Evolutionary conservation across 148 eudicot species (phyloP), one percentile per base, ranked within the genome.

Genomic region (Diospyros kaki): DNA sequence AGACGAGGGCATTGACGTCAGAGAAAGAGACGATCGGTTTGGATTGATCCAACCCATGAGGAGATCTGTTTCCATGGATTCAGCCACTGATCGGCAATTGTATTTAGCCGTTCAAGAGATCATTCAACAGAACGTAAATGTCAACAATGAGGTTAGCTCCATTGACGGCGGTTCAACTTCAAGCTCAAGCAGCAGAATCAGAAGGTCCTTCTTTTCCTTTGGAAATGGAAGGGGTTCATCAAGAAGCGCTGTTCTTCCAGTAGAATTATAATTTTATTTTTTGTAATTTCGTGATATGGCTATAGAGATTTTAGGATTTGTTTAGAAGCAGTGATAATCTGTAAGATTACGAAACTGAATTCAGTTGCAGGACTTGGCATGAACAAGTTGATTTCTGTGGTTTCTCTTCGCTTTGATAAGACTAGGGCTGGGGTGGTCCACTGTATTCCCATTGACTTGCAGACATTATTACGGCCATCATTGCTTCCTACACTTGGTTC

Each of bases 61-160:
- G 53, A 84, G 98, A 75, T 94, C 98, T 0, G 78, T 94, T 44
- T 94, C 98, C 0, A 91, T 94, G 98, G 97, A 94, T 79, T 88
- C 88, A 10, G 87, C 92, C 2, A 74, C 75, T 6, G 86, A 92
- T 61, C 75, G 80, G 50, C 90, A 87, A 14, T 84, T 86, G 66
- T 82, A 80, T 73, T 17, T 85, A 65, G 90, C 95, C 46, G 86
- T 90, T 64, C 91, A 86, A 71, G 84, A 89, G 62, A 75, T 72
- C 58, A 46, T 76, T 4, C 14, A 55, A n/a, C 78, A 82, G 51
- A 77, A 63, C 10, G 60, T 53, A 61, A 63, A 78, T 56, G 71
- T 50, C 28, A 78, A 44, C 18, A 78, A 6, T 82, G 89, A 79
- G 56, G 56, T 62, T 70, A 9, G 64, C 28, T 59, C 45, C 6